Evolutionary conservation across 2,329 filamentous ascomycete species (phyloP).

Genomic region (Penicillium brasilianum): DNA sequence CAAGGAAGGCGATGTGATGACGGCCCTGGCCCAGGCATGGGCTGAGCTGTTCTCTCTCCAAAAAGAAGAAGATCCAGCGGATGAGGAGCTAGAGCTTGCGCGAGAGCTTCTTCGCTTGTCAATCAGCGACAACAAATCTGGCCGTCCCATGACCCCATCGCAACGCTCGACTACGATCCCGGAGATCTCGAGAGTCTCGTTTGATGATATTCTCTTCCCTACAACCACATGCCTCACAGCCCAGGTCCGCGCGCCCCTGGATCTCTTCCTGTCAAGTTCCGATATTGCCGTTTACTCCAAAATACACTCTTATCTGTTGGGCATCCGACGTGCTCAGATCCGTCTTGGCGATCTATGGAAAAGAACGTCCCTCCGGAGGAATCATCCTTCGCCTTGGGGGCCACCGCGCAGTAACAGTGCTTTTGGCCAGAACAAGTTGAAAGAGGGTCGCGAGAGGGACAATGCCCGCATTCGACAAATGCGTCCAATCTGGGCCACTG

Average conservation of each 20-base stretch:
- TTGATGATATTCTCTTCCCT: conserved; percentile 82
- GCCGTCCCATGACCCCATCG: conserved; percentile 32
- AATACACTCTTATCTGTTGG: conserved; percentile 86
- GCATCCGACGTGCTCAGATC: conserved; percentile 83
- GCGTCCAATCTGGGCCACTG: conserved; percentile 87
- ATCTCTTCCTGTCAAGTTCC: conserved; percentile 79
- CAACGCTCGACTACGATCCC: conserved; percentile 32
- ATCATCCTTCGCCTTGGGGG: conserved; percentile 73
- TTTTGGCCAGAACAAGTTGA: conserved; percentile 65
- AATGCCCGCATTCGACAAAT: conserved; percentile 68
- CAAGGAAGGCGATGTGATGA: conserved; percentile 84
- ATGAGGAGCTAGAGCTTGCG: conserved; percentile 82
- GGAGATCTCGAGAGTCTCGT: conserved; percentile 56
- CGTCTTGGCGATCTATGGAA: conserved; percentile 87
- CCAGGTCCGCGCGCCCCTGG: conserved; percentile 77
- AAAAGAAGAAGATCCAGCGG: conserved; percentile 73
- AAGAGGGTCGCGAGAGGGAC: conserved; percentile 67
- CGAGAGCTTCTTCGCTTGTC: conserved; percentile 74
- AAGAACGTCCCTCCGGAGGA: conserved; percentile 75
- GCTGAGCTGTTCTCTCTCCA: conserved; percentile 77
- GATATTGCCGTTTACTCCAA: conserved; percentile 80
- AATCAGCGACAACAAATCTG: conserved; percentile 44
- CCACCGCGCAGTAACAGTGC: conserved; percentile 67
- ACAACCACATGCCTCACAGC: conserved; percentile 73
- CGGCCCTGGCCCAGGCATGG: conserved; percentile 79